A percentile compares a stretch with the other conserved stretches of the same genome.
phyloP scores from a whole-genome alignment of 768 basidiomycete species.

The Wakefieldia striispora region DNA sequence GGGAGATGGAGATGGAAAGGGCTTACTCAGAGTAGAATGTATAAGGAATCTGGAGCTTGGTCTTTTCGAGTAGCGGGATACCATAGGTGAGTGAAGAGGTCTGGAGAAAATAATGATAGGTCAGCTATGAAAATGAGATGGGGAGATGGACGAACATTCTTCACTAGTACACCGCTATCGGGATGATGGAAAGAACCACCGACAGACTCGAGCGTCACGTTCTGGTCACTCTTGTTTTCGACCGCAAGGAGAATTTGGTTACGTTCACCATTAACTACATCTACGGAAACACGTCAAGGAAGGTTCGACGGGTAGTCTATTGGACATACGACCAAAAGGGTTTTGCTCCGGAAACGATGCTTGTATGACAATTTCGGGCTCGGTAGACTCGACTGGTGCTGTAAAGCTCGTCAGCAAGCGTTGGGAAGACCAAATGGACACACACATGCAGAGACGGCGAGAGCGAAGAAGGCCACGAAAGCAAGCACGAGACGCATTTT shows the following conservation, averaged over 20 bases:
- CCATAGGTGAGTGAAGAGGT: conserved; percentile 55
- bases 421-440: background rate
- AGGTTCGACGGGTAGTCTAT: background rate
- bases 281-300: conserved; percentile 38
- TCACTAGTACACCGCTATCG: conserved; percentile 59
- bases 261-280: conserved; percentile 80
- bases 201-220: conserved; percentile 64
- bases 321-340: conserved; percentile 68
- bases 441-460: conserved; percentile 32
- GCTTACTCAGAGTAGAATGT: conserved; percentile 81
- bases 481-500: conserved; percentile 36
- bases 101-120: conserved; percentile 36
- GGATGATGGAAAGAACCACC: conserved; percentile 69
- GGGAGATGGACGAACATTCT: conserved; percentile 55
- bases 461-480: conserved; percentile 27
- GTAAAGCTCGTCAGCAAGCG: conserved; percentile 5
- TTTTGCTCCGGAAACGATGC: conserved; percentile 71
- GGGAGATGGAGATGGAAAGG: background rate
- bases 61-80: conserved; percentile 49
- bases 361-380: conserved; percentile 52
- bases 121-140: background rate
- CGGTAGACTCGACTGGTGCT: conserved; percentile 34
- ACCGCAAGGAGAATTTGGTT: conserved; percentile 63
- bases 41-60: conserved; percentile 67
- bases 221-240: conserved; percentile 74